Percentiles rank a stretch among this genome's conserved stretches.
Evolutionary conservation across 1,284 basidiomycete species (phyloP).

Genomic region (Apiotrichum domesticum): DNA sequence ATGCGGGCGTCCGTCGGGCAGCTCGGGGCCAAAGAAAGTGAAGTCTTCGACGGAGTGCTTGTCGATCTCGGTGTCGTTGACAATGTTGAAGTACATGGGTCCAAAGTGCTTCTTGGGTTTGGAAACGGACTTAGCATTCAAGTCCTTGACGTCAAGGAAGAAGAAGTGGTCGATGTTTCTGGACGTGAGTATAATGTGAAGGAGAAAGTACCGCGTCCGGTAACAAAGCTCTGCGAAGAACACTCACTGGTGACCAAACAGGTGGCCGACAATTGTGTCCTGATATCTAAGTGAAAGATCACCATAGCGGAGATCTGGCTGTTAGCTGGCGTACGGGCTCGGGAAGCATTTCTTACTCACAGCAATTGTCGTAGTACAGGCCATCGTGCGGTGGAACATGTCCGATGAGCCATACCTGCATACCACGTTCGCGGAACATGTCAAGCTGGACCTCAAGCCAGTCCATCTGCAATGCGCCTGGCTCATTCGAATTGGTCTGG

Average conservation of each 20-base stretch:
- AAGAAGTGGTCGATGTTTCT: conserved; percentile 50
- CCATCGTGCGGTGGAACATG: conserved; percentile 62
- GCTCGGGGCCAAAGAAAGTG: conserved; percentile 19
- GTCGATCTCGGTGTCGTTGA: not conserved
- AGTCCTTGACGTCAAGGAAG: conserved; percentile 45
- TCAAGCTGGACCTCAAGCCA: conserved; percentile 85
- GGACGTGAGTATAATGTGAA: conserved; percentile 6
- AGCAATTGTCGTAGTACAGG: conserved; percentile 78
- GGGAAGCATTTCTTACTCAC: conserved; percentile 18
- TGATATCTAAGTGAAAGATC: conserved; percentile 77
- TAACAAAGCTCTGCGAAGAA: too few species aligned
- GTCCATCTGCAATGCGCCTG: conserved; percentile 76
- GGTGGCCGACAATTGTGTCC: conserved; percentile 82
- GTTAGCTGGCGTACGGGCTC: conserved; percentile 5
- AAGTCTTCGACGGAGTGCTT: conserved; percentile 8
- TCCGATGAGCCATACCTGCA: conserved; percentile 62
- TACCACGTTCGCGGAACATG: conserved; percentile 62
- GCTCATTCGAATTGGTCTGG: conserved; percentile 56
- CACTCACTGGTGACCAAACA: conserved; percentile 64
- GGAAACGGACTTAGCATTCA: conserved; percentile 22
- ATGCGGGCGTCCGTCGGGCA: conserved; percentile 21
- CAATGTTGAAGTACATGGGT: not conserved
- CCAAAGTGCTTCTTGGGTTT: not conserved
- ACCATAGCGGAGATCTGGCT: conserved; percentile 67
- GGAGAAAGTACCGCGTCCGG: too few species aligned